Evolutionary conservation across 805 yeast genomes (phyloP), one percentile per base, ranked within the genome.

Genomic region (Candida anglica): DNA sequence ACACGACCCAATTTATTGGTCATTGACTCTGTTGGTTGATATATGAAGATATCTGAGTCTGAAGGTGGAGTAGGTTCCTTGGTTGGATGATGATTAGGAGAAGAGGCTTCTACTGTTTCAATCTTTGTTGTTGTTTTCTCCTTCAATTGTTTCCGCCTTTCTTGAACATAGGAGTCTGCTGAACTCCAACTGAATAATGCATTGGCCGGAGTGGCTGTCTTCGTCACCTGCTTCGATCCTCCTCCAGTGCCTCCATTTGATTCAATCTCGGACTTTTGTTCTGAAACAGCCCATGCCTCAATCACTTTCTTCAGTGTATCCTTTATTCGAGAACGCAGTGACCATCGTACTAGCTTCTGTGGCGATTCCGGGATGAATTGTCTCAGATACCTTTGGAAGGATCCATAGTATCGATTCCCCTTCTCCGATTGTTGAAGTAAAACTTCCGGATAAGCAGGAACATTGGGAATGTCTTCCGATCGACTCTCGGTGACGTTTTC

Each of bases 181-280:
- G 71, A 63, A 13, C 70, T 62, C 73, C 73, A 66, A 32, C 60
- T 50, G 37, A 66, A 66, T 24, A 66, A 49, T n/a, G 62, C 52
- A 39, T 54, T 64, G 15, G 66, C 53, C 28, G 31, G 33, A 10
- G 8, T 26, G 21, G n/a, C 18, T 14, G 30, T 41, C 28, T 34
- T 37, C 32, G 19, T 30, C 15, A 18, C 37, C 17, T 32, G 11
- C 10, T 27, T 18, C 2, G 27, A 16, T 9, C 9, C 27, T 15
- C 13, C 3, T 6, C 27, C 29, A 20, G 27, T 15, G 13, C 30
- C 14, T 17, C 26, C n/a, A n/a, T n/a, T n/a, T 9, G 16, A 28
- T 5, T 15, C 20, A 23, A 10, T 27, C n/a, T 28, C 39, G 14
- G 32, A 36, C 30, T 40, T 38, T 33, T 34, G 29, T 33, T 48